These are phyloP conservation scores for Arthrobotrys iridis DNA, from an alignment of 2,329 filamentous ascomycete genomes.

Conservation along the genomic window DNA sequence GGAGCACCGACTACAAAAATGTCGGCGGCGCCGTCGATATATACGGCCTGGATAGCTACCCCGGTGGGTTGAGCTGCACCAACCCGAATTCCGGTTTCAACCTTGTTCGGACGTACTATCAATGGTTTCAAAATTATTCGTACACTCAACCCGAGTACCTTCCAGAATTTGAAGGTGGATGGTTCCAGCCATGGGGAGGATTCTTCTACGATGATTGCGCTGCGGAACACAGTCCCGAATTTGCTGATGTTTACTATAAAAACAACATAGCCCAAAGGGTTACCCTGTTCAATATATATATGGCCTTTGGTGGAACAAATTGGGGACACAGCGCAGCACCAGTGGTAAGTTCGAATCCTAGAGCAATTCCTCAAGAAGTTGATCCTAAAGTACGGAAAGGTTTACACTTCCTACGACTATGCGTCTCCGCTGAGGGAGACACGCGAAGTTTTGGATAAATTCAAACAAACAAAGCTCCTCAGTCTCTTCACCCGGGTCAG, in stretches of 20 bases:
- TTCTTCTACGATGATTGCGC: constrained; percentile 66
- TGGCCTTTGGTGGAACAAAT: constrained; percentile 68
- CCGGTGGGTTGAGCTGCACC: constrained; percentile 65
- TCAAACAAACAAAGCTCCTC: constrained; percentile 68
- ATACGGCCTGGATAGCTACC: constrained; percentile 65
- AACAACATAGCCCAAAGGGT: constrained; percentile 67
- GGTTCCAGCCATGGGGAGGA: constrained; percentile 67
- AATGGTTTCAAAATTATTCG: constrained; percentile 69
- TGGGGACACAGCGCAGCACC: constrained; percentile 65
- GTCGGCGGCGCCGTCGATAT: constrained; percentile 68
- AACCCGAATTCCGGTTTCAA: constrained; percentile 65
- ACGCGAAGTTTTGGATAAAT: constrained; percentile 66
- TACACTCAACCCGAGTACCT: constrained; percentile 67
- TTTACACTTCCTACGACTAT: constrained; percentile 66
- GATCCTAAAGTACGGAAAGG: constrained; percentile 43
- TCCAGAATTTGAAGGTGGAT: constrained; percentile 68
- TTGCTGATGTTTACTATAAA: constrained; percentile 69
- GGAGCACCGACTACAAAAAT: constrained; percentile 68
- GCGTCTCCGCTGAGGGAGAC: constrained; percentile 67
- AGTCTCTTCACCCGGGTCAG: constrained; percentile 67
- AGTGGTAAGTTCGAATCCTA: constrained; percentile 56
- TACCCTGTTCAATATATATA: constrained; percentile 66
- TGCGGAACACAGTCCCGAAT: constrained; percentile 64
- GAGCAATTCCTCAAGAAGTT: constrained; percentile 2
- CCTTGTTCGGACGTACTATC: constrained; percentile 66